Evolutionary conservation across 2,329 filamentous ascomycete species (phyloP), one percentile per base, ranked within the genome.

Genomic region (Botrytis galanthina): DNA sequence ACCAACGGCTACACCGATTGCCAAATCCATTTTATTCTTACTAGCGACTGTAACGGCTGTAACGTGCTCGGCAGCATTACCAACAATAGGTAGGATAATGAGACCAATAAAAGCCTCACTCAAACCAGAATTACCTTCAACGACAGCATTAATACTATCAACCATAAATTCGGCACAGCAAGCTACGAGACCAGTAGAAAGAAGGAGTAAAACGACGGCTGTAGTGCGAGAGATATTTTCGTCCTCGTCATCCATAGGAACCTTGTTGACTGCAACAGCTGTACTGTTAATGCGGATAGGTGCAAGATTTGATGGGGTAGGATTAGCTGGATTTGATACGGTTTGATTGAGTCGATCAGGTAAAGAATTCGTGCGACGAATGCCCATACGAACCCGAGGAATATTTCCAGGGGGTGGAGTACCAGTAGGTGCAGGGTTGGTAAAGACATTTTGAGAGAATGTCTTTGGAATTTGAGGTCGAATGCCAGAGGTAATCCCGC

Each of bases 11-110:
- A 93, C 91, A 75, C 90, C 90, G 71, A 93, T 92, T 1, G 91
- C 90, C 51, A 93, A 83, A 81, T 93, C 91, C 89, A 93, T 92
- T 84, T 93, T 92, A 82, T 93, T 92, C 83, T 92, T 92, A 82
- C 89, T 87, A 0, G 91, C 91, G 12, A 92, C 91, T 9, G 88
- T 90, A 35, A 93, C 87, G 6, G 91, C 90, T 4, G 91, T 93
- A 20, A 92, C 89, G 80, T 93, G 91, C 82, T 93, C 91, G 0
- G 91, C 91, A 0, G 91, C 91, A 76, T 93, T 93, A 71, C 91
- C 91, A 22, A 93, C 90, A 73, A 93, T 91, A 14, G 91, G 91
- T 2, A 93, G 84, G 74, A 93, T 88, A 77, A 93, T 92, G 22
- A 93, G 85, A 75, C 91, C 91, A 71, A 93, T 90, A 75, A 93